Evolutionary conservation across 2,329 filamentous ascomycete species (phyloP).

Genomic region (Venturia oleaginea): DNA sequence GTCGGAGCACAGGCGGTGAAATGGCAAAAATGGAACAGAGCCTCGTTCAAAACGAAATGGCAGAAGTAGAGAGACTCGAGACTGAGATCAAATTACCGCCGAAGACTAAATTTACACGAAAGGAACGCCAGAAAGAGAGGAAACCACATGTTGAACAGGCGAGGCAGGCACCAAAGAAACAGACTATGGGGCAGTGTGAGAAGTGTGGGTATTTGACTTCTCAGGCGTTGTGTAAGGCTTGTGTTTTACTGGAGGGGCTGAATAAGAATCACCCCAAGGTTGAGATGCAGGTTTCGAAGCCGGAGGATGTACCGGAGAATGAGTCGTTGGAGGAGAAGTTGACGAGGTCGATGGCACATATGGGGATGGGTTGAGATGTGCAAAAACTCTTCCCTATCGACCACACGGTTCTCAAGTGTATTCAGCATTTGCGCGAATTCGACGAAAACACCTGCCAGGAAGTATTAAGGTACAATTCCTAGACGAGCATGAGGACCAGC

Average conservation of each 20-base stretch:
- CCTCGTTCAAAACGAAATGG: constrained; percentile 55
- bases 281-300: background rate
- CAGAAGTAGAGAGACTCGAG: constrained; percentile 37
- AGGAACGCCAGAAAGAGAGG: constrained; percentile 12
- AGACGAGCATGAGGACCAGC: background rate
- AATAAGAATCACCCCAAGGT: constrained; percentile 58
- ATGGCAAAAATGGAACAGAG: constrained; percentile 75
- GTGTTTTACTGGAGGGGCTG: constrained; percentile 75
- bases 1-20: constrained; percentile 59
- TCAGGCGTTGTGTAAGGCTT: constrained; percentile 89
- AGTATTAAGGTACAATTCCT: background rate
- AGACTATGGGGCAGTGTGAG: constrained; percentile 73
- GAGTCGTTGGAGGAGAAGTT: background rate
- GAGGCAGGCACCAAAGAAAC: constrained; percentile 41
- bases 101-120: constrained; percentile 11
- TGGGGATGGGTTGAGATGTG: background rate
- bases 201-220: constrained; percentile 94
- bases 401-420: background rate
- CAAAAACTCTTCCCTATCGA: background rate
- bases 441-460: background rate
- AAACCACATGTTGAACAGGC: constrained; percentile 19
- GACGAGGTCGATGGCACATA: constrained; percentile 4
- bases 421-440: background rate
- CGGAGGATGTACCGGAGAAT: background rate
- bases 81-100: constrained; percentile 16